Conservation (phyloP, 331 rosid genomes). For the Quercus lobata region DNA sequence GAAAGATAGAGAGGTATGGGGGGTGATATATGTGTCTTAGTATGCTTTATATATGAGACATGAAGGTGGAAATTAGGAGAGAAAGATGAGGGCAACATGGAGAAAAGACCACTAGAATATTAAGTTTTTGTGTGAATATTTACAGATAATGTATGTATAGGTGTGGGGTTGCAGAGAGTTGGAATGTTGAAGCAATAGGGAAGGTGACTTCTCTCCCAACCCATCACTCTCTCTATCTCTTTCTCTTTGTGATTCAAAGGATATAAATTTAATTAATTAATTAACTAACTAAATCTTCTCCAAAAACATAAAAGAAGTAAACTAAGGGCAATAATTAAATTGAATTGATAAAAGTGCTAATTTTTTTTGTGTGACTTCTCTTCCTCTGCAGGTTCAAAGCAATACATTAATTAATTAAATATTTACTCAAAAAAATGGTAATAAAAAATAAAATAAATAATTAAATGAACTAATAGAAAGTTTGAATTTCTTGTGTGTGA, state of each 20-base stretch:
- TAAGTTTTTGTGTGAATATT: slow-evolving; percentile 18
- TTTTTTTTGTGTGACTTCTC: no score
- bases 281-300: neutral
- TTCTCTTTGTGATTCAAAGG: neutral
- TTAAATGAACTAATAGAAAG: no score
- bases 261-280: neutral
- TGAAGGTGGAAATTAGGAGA: slow-evolving; percentile 16
- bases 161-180: slow-evolving; percentile 49
- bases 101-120: neutral
- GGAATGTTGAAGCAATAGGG: slow-evolving; percentile 83
- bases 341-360: no score
- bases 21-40: slow-evolving; percentile 17
- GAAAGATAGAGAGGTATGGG: slow-evolving; percentile 29
- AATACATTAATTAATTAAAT: no score
- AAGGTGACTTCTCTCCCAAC: slow-evolving; percentile 79
- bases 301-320: no score
- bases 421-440: neutral
- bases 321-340: no score
- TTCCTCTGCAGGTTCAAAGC: no score
- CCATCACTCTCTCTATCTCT: neutral
- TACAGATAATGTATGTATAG: slow-evolving; percentile 35
- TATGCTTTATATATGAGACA: slow-evolving; percentile 27
- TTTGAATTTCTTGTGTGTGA: no score
- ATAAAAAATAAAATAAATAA: neutral
- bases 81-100: slow-evolving; percentile 38